These are phyloP conservation scores for Xerocomus minutiporus DNA, from an alignment of 1,284 basidiomycete species.

Conservation along the genomic window DNA sequence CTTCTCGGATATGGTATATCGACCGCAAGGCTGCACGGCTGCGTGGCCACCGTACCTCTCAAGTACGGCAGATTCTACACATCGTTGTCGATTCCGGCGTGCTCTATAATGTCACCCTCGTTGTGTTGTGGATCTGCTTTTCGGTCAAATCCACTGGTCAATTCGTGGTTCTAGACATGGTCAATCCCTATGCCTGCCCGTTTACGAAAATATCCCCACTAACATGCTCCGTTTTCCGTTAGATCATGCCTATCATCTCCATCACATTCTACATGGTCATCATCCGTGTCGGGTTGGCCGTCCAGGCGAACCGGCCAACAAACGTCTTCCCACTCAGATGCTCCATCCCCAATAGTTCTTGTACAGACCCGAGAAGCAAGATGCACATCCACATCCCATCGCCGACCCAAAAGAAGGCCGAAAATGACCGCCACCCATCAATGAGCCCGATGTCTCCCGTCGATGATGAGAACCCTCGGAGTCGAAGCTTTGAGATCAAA, in stretches of 20 bases:
- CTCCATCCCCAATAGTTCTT: not conserved
- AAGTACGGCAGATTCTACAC: not conserved
- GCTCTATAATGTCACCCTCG: slow-evolving; percentile 1
- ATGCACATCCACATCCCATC: slow-evolving; percentile 1
- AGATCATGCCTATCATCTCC: slow-evolving; percentile 1
- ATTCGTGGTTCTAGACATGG: not conserved
- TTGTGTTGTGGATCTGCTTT: not conserved
- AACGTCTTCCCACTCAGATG: not conserved
- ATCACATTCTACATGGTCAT: slow-evolving; percentile 3
- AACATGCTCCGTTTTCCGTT: not conserved
- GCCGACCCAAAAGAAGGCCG: not conserved
- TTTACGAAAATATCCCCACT: not conserved
- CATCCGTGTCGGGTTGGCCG: not conserved
- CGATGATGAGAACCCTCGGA: not conserved
- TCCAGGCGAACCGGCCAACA: not conserved
- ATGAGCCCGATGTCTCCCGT: not conserved
- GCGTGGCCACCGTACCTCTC: not conserved
- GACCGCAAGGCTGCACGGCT: not conserved
- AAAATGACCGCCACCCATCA: not conserved
- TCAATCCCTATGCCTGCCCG: not conserved
- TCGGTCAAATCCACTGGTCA: not conserved
- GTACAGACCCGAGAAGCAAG: not conserved
- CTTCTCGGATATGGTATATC: slow-evolving; percentile 1
- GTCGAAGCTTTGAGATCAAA: not conserved
- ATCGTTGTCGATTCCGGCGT: not conserved